Evolutionary conservation across 2,329 filamentous ascomycete species (phyloP).

Genomic region (Sporothrix pseudoabietina): DNA sequence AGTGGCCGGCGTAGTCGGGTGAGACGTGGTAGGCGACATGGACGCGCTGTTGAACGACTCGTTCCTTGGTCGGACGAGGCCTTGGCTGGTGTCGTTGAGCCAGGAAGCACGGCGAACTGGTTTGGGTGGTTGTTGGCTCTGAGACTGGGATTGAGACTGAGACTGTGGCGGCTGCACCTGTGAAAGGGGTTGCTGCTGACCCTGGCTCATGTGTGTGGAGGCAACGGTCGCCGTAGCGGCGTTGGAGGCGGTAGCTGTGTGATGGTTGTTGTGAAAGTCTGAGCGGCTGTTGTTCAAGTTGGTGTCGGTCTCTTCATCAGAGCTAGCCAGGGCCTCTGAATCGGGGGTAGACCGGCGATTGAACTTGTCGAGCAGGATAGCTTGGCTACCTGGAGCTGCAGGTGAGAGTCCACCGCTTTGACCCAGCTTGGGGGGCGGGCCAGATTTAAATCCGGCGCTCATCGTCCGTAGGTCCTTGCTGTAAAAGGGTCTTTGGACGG

Average conservation of each 20-base stretch:
- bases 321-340: slow-evolving; percentile 89
- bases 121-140: slow-evolving; percentile 51
- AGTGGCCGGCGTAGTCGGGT: slow-evolving; percentile 75
- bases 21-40: slow-evolving; percentile 74
- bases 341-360: slow-evolving; percentile 88
- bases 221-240: slow-evolving; percentile 40
- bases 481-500: slow-evolving; percentile 16
- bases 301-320: slow-evolving; percentile 84
- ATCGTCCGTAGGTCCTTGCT: slow-evolving; percentile 44
- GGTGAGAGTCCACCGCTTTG: slow-evolving; percentile 48
- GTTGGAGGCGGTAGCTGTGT: background rate
- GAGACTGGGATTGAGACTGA: slow-evolving; percentile 14
- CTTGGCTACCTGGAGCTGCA: slow-evolving; percentile 60
- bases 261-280: slow-evolving; percentile 39
- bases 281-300: slow-evolving; percentile 47
- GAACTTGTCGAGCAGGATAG: slow-evolving; percentile 71
- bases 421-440: slow-evolving; percentile 55
- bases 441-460: slow-evolving; percentile 57
- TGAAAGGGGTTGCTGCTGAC: slow-evolving; percentile 17
- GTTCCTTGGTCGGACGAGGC: slow-evolving; percentile 66
- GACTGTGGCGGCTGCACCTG: slow-evolving; percentile 19
- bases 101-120: slow-evolving; percentile 76
- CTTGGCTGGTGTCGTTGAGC: slow-evolving; percentile 78
- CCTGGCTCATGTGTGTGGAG: slow-evolving; percentile 35
- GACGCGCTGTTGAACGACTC: slow-evolving; percentile 74